Conservation (phyloP, 129 eudicot species). For the Escallonia herrerae region DNA sequence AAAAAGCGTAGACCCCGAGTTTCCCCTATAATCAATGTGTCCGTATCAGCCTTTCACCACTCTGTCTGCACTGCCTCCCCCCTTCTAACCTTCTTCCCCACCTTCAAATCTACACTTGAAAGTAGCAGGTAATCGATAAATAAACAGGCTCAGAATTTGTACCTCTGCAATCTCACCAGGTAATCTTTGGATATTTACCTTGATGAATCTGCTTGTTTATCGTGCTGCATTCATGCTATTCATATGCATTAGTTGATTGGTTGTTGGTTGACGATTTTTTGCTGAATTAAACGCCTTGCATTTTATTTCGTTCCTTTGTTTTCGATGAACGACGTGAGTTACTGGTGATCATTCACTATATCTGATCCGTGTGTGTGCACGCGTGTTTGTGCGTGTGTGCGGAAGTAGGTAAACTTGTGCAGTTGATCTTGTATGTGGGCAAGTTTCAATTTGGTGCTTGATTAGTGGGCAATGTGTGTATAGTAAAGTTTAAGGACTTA, state of each 20-base stretch:
- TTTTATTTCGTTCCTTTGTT: neutral
- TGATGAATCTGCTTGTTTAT: neutral
- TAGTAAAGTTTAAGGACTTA: neutral
- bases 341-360: neutral
- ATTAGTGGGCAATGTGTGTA: neutral
- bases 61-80: no score
- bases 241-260: neutral
- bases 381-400: no score
- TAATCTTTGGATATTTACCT: neutral
- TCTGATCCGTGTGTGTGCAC: neutral
- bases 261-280: neutral
- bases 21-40: neutral
- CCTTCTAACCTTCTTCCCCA: no score
- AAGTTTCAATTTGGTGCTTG: neutral
- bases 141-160: no score
- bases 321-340: neutral
- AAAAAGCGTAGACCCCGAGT: neutral
- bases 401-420: neutral
- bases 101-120: no score
- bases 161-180: no score
- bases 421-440: neutral
- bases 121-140: no score
- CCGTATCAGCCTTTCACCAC: neutral
- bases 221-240: neutral
- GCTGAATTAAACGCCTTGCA: neutral